Base-by-base conservation (phyloP, 2,329 filamentous ascomycete genomes). In the Paradendryphiella salina region DNA sequence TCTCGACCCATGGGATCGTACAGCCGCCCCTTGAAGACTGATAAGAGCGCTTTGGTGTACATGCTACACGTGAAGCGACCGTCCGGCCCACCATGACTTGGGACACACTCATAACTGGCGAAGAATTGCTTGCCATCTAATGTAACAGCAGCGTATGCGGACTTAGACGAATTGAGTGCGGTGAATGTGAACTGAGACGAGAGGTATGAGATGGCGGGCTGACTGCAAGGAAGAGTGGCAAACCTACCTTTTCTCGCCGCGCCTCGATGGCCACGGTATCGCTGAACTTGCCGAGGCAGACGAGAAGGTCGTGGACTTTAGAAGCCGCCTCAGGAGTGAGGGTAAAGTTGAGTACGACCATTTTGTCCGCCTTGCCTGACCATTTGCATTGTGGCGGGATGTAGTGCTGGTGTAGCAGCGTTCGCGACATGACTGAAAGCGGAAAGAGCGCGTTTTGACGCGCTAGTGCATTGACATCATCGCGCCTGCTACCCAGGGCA, bases 261-360 rank as follows among this genome's bases (percentile, higher is more conserved):
- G 87, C 86, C 71, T 92, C 89, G 33, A 93, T 79, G 20, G 84
- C 88, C 15, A 93, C 88, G 37, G 87, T 83, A 61, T 93, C 89
- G 69, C 86, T 88, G 75, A 93, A 92, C 72, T 90, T 90, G 65
- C 83, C 82, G 20, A 93, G 79, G 70, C 89, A 93, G 17, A 84
- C 78, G 49, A 93, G 80, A 18, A 85, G 81, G 71, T 92, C 89
- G 62, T 90, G 86, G 36, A 93, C 77, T 40, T 82, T 83, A 5
- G 80, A 79, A 35, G 90, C 84, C 26, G 86, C 86, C 60, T 91
- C 87, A 49, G 89, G 87, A 61, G 81, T 87, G 46, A 93, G 77
- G 0, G 86, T 88, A 67, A 92, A 91, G 53, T 80, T 85, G 50
- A 92, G 69, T 8, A 73, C 64, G n/a, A 77, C 70, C 77, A 79